A percentile compares a stretch with the other conserved stretches of the same genome.
Evolutionary conservation across 2,329 filamentous ascomycete genomes (phyloP).

Genomic region (Penicillium sp.): DNA sequence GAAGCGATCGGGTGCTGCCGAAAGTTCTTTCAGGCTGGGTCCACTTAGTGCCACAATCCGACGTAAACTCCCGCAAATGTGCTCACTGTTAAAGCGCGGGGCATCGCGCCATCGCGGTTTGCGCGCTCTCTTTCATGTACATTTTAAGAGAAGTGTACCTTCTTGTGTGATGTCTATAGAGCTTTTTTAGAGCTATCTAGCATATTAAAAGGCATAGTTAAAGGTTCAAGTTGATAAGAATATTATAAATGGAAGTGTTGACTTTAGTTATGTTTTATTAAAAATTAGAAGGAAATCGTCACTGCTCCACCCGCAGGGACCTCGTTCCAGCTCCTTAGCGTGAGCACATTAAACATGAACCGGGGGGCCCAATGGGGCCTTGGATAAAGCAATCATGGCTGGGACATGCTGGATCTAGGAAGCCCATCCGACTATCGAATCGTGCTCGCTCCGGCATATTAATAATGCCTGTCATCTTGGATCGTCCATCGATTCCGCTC

Average conservation of each 20-base stretch:
- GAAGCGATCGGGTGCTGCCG: constrained; percentile 1
- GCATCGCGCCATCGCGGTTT: not conserved
- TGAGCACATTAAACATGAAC: constrained; percentile 4
- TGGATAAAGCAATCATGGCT: constrained; percentile 4
- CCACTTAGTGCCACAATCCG: constrained; percentile 10
- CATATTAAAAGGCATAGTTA: not conserved
- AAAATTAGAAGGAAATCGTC: no score
- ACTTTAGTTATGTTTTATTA: no score
- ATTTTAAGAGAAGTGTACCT: not conserved
- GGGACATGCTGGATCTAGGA: not conserved
- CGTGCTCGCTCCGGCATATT: not conserved
- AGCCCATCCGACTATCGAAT: constrained; percentile 1
- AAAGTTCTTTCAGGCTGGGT: constrained; percentile 5
- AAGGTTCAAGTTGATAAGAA: no score
- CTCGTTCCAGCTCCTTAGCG: not conserved
- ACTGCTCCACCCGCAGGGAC: no score
- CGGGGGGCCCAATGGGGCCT: constrained; percentile 1
- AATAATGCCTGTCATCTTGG: constrained; percentile 3
- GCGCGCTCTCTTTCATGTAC: not conserved
- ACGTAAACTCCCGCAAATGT: constrained; percentile 21
- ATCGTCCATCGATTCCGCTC: not conserved
- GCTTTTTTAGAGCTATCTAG: not conserved
- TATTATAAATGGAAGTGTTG: no score
- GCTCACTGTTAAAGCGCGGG: constrained; percentile 13
- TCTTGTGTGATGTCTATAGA: not conserved